Conservation (phyloP, 257 asterid genomes). For the Nicotiana tomentosiformis region DNA sequence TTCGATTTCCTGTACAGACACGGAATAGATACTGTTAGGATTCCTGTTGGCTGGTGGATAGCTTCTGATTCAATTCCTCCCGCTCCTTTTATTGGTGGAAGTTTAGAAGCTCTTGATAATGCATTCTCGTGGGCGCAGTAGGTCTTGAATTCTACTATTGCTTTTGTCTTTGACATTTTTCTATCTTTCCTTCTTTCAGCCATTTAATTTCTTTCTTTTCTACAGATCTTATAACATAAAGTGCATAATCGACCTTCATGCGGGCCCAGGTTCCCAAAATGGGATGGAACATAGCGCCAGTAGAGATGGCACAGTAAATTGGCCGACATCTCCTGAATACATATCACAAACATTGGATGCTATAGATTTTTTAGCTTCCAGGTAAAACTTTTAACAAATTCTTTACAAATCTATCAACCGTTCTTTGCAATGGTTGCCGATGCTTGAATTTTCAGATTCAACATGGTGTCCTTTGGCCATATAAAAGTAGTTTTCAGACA, state of each 20-base stretch:
- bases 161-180: not conserved
- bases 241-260: conserved; percentile 86
- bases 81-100: conserved; percentile 64
- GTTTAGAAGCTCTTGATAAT: conserved; percentile 70
- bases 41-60: conserved; percentile 97
- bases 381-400: conserved; percentile 27
- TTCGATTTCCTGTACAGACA: conserved; percentile 60
- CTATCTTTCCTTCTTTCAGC: conserved; percentile 1
- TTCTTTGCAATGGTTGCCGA: not conserved
- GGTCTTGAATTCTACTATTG: conserved; percentile 13
- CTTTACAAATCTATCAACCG: not conserved
- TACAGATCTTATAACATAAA: conserved; percentile 56
- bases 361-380: conserved; percentile 67
- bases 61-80: conserved; percentile 74
- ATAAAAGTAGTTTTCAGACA: not conserved
- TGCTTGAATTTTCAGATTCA: not conserved
- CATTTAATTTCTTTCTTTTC: not conserved
- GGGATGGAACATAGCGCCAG: conserved; percentile 89
- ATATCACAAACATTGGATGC: conserved; percentile 48
- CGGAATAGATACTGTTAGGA: conserved; percentile 74
- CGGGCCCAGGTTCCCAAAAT: conserved; percentile 88
- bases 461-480: not conserved
- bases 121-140: conserved; percentile 91
- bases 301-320: conserved; percentile 70
- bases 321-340: conserved; percentile 52